A percentile compares a stretch with the other conserved stretches of the same genome.
Conservation (phyloP, 768 basidiomycete species). For the Russula emetica region DNA sequence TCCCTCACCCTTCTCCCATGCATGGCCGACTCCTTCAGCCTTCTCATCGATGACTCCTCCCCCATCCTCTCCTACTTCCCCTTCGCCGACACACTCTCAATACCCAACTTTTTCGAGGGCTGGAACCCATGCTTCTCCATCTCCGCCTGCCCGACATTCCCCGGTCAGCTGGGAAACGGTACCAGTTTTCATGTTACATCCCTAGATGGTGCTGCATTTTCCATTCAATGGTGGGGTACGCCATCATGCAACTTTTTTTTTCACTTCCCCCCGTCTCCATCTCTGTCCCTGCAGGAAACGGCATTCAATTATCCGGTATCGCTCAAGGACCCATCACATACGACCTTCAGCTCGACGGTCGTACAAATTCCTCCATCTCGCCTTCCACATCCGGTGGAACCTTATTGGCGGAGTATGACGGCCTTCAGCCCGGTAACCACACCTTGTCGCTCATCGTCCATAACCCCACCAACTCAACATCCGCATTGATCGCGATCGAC, state of each 20-base stretch:
- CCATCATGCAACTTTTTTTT: conserved; percentile 15
- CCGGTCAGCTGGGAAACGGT: conserved; percentile 49
- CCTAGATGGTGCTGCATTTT: conserved; percentile 50
- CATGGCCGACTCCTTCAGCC: conserved; percentile 39
- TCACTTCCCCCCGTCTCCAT: not conserved
- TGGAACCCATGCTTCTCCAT: conserved; percentile 63
- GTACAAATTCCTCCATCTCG: conserved; percentile 31
- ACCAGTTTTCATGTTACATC: conserved; percentile 61
- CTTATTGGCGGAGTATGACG: conserved; percentile 47
- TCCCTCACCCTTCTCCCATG: conserved; percentile 27
- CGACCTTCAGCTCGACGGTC: conserved; percentile 42
- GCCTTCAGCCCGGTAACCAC: conserved; percentile 49
- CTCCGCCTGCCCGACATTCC: conserved; percentile 45
- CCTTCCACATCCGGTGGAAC: conserved; percentile 33
- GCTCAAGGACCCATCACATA: conserved; percentile 37
- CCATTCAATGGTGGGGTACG: conserved; percentile 61
- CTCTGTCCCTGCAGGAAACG: conserved; percentile 47
- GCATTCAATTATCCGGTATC: conserved; percentile 56
- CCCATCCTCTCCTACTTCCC: conserved; percentile 60
- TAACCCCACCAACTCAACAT: conserved; percentile 35
- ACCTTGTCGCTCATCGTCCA: conserved; percentile 50
- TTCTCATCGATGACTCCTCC: conserved; percentile 63
- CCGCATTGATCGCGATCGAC: conserved; percentile 50
- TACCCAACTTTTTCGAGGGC: conserved; percentile 46
- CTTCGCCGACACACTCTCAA: conserved; percentile 49